These are phyloP conservation scores for Pelagomonas calceolata DNA, from an alignment of 108 stramenopile genomes.

Conservation along the genomic window DNA sequence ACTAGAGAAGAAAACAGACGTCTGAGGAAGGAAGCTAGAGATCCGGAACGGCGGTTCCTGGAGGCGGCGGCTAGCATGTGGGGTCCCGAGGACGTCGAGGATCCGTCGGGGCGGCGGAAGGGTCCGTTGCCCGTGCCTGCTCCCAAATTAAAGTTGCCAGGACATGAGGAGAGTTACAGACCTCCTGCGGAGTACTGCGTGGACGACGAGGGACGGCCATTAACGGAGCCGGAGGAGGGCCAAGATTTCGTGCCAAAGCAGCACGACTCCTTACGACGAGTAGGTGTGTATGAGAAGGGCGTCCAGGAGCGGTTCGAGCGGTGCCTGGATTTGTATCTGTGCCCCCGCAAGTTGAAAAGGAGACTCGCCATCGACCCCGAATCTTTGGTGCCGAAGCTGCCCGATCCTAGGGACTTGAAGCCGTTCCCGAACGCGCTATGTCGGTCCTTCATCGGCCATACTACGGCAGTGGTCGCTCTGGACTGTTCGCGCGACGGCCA, in stretches of 20 bases:
- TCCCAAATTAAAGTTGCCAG: constrained; percentile 89
- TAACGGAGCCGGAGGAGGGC: constrained; percentile 73
- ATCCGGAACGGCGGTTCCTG: constrained; percentile 44
- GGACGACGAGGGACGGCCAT: constrained; percentile 75
- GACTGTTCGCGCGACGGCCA: constrained; percentile 83
- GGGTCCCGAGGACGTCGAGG: constrained; percentile 82
- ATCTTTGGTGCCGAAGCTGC: constrained; percentile 84
- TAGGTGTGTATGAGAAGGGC: constrained; percentile 82
- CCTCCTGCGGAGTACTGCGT: constrained; percentile 94
- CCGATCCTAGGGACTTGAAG: constrained; percentile 76
- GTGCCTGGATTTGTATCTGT: constrained; percentile 95
- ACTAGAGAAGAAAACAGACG: constrained; percentile 59
- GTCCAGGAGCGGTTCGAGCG: constrained; percentile 93
- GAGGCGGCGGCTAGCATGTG: constrained; percentile 71
- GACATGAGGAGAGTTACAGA: constrained; percentile 88
- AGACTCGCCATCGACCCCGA: constrained; percentile 92
- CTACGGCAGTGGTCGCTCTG: constrained; percentile 58
- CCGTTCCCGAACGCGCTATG: constrained; percentile 89
- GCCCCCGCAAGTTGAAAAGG: constrained; percentile 84
- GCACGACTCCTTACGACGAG: constrained; percentile 67
- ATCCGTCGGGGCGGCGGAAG: constrained; percentile 64
- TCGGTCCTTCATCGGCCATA: constrained; percentile 67
- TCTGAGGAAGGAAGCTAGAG: constrained; percentile 10
- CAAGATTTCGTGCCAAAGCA: constrained; percentile 78
- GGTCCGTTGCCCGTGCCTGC: constrained; percentile 90